Evolutionary conservation across 2,329 filamentous ascomycete species (phyloP).

Genomic region (Chaetomiaceae sp.): DNA sequence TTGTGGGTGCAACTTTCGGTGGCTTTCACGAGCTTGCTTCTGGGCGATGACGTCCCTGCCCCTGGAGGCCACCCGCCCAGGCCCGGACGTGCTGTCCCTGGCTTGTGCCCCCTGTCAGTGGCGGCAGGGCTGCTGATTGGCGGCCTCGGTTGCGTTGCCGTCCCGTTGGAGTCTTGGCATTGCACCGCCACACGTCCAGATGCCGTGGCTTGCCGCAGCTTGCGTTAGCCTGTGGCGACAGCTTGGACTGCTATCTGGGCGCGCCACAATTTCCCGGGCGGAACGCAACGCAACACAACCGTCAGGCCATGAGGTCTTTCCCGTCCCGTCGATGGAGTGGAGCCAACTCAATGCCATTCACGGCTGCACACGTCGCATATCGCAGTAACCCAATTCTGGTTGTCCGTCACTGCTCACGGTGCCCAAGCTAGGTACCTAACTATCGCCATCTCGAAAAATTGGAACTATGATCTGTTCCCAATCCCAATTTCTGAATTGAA

Average conservation of each 20-base stretch:
- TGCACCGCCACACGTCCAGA: slow-evolving; percentile 17
- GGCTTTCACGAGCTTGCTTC: slow-evolving; percentile 5
- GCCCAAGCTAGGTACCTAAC: too few relatives aligned
- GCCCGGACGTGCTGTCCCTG: too few relatives aligned
- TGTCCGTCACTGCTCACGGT: not conserved
- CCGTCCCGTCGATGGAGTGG: slow-evolving; percentile 1
- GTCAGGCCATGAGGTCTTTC: not conserved
- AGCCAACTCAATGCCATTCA: slow-evolving; percentile 25
- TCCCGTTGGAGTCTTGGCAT: too few relatives aligned
- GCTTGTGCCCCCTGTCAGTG: not conserved
- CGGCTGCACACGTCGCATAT: slow-evolving; percentile 18
- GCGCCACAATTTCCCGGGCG: slow-evolving; percentile 5
- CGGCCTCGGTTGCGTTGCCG: too few relatives aligned
- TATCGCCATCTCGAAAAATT: too few relatives aligned
- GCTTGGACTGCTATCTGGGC: slow-evolving; percentile 9
- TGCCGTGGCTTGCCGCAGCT: not conserved
- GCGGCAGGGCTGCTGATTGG: not conserved
- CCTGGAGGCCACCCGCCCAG: too few relatives aligned
- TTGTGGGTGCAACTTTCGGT: not conserved
- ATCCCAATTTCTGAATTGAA: not conserved
- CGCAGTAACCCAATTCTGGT: not conserved
- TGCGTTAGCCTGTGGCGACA: slow-evolving; percentile 13
- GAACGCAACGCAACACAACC: not conserved
- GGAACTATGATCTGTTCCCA: too few relatives aligned
- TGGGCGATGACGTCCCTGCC: slow-evolving; percentile 15